Conservation (phyloP, 495 filamentous ascomycete genomes). For the Hyaloscypha bicolor region DNA sequence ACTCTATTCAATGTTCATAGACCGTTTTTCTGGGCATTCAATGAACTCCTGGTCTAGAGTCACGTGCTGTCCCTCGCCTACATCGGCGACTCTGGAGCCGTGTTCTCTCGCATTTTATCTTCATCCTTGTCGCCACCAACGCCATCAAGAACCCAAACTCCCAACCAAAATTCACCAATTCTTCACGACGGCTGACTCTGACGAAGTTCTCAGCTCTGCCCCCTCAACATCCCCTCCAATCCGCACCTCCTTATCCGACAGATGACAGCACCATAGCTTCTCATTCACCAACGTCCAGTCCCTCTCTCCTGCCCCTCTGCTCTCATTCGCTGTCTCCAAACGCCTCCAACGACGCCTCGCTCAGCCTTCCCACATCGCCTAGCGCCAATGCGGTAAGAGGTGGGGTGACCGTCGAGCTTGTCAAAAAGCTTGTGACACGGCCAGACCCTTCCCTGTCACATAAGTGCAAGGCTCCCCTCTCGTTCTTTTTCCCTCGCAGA, state of each 20-base stretch:
- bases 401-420: slow-evolving; percentile 9
- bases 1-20: no score
- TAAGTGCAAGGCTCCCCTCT: not conserved
- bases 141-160: not conserved
- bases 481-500: not conserved
- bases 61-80: not conserved
- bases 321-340: not conserved
- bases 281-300: not conserved
- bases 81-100: not conserved
- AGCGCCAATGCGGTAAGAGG: slow-evolving; percentile 8
- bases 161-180: slow-evolving; percentile 12
- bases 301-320: not conserved
- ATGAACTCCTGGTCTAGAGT: no score
- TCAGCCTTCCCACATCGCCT: slow-evolving; percentile 7
- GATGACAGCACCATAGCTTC: not conserved
- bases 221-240: not conserved
- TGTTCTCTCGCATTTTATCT: slow-evolving; percentile 6
- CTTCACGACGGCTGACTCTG: not conserved
- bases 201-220: not conserved
- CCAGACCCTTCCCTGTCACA: not conserved
- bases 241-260: not conserved
- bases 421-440: not conserved
- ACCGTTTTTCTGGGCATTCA: no score
- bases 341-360: not conserved
- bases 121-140: slow-evolving; percentile 28